Evolutionary conservation across 164 flowering plant genomes (phyloP).

Genomic region (Liquidambar formosana): DNA sequence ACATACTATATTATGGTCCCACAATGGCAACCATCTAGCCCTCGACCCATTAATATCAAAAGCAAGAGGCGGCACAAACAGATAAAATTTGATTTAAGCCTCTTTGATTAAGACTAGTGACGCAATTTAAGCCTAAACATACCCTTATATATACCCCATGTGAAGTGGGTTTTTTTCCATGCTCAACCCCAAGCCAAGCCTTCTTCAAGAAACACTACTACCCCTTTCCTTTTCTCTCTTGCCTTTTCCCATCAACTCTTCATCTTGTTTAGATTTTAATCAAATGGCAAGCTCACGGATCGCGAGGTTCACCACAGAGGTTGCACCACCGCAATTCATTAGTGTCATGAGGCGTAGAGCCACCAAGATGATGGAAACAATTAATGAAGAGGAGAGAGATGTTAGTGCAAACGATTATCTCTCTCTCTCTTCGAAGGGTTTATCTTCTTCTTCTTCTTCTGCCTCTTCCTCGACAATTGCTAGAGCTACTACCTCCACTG

Average conservation of each 20-base stretch:
- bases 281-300: constrained; percentile 43
- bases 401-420: constrained; percentile 3
- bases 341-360: constrained; percentile 38
- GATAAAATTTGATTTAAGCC: constrained; percentile 3
- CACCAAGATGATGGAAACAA: constrained; percentile 48
- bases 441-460: constrained; percentile 8
- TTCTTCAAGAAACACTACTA: not conserved
- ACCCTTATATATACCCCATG: constrained; percentile 15
- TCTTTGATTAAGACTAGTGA: constrained; percentile 10
- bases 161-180: not conserved
- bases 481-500: not conserved
- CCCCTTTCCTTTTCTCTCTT: not conserved
- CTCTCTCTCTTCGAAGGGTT: constrained; percentile 2
- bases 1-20: not conserved
- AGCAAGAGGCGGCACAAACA: constrained; percentile 30
- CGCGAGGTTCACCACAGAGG: constrained; percentile 44
- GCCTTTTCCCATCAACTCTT: not conserved
- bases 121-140: constrained; percentile 16
- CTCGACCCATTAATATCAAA: constrained; percentile 14
- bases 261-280: not conserved
- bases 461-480: not conserved
- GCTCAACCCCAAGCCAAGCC: constrained; percentile 5
- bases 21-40: no score
- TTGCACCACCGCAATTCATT: constrained; percentile 48
- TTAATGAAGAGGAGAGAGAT: constrained; percentile 47